These are phyloP conservation scores for Magnusiomyces sp. DNA, from an alignment of 1,139 yeast species.

Conservation along the genomic window DNA sequence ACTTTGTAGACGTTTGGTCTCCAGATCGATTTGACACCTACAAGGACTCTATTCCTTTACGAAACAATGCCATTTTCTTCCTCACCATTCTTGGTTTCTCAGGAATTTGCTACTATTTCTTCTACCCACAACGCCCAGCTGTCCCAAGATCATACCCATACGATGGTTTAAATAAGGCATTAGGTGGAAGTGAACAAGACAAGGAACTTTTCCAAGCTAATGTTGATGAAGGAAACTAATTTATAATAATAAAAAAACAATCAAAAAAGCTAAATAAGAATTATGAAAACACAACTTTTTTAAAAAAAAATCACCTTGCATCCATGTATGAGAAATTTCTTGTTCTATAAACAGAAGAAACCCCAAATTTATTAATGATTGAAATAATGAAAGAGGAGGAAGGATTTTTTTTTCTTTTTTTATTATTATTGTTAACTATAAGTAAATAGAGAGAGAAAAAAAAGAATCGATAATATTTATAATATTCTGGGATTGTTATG, in stretches of 20 bases:
- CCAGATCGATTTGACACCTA: constrained; percentile 66
- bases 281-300: neutral
- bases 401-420: too few species aligned
- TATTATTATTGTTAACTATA: neutral
- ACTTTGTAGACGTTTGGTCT: constrained; percentile 76
- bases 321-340: too few species aligned
- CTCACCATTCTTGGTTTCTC: constrained; percentile 49
- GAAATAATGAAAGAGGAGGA: too few species aligned
- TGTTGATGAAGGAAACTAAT: constrained; percentile 14
- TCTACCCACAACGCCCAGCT: constrained; percentile 70
- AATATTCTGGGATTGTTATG: too few species aligned
- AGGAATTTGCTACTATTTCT: constrained; percentile 44
- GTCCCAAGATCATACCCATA: constrained; percentile 69
- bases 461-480: neutral
- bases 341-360: too few species aligned
- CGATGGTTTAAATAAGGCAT: constrained; percentile 64
- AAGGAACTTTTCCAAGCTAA: constrained; percentile 21
- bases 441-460: neutral
- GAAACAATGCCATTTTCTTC: constrained; percentile 44
- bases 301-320: neutral
- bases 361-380: too few species aligned
- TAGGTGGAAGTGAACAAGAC: constrained; percentile 47
- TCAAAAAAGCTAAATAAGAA: neutral
- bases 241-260: neutral
- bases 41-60: constrained; percentile 53